Evolutionary conservation across 768 basidiomycete genomes (phyloP), one percentile per base, ranked within the genome.

Genomic region (Leccinum fibrillosum): DNA sequence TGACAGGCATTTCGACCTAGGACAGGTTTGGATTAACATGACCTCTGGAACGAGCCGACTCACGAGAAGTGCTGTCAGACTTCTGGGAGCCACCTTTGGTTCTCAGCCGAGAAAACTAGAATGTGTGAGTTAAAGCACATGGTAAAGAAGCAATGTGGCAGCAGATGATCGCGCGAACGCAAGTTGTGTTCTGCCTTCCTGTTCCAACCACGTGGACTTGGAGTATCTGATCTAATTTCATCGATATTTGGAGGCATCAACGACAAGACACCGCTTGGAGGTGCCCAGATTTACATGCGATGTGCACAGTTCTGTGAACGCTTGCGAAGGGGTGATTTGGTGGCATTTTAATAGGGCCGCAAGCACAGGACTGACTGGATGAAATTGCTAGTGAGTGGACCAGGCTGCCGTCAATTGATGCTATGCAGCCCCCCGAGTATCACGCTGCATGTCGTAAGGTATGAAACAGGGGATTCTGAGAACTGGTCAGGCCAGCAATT

Each of bases 401-500:
- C 23, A 17, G 13, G 30, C 30, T 32, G 30, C 39, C 23, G 17
- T 56, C 30, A 10, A 50, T 25, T 0, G 13, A 34, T n/a, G 48
- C 9, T 21, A n/a, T n/a, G 30, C 11, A 32, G 10, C 3, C n/a
- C 19, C 30, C 21, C 6, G 52, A 35, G 30, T 35, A 50, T 32
- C 28, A 21, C 21, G 39, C 17, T 48, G 12, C 9, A 34, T 63
- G 25, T 52, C 61, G 61, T 63, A 52, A 63, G 48, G 55, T 19
- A 44, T 4, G 17, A 37, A 19, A 11, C 3, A 2, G 53, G 34
- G 45, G 60, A 55, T 5, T 61, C 32, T 44, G 53, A 44, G 52
- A 62, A 51, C 19, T 9, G 39, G 25, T n/a, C 4, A 21, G 12
- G 28, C 15, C 13, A 4, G 8, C 37, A 12, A 17, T 39, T 17